These are phyloP conservation scores for Zymoseptoria brevis DNA, from an alignment of 2,329 filamentous ascomycete genomes.

Conservation along the genomic window DNA sequence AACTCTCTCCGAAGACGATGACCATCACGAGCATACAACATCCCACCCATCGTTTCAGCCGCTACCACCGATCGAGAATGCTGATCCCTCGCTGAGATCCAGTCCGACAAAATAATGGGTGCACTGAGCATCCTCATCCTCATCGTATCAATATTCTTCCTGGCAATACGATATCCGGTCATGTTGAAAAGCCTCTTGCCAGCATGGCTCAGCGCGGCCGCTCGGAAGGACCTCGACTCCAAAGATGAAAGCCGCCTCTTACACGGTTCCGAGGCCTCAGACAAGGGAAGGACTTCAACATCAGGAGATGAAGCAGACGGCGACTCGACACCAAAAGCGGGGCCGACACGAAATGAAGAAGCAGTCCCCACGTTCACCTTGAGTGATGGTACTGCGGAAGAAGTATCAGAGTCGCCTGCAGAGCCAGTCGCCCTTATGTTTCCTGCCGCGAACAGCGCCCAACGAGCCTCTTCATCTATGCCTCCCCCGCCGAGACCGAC, in stretches of 20 bases:
- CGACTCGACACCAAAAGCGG: conserved; percentile 28
- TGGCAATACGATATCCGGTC: conserved; percentile 35
- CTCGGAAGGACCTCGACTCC: neutral
- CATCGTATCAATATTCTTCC: conserved; percentile 32
- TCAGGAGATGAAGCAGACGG: conserved; percentile 12
- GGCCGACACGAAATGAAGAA: conserved; percentile 4
- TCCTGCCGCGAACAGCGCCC: conserved; percentile 40
- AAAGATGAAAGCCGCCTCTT: neutral
- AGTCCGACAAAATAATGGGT: conserved; percentile 29
- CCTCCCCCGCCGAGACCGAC: conserved; percentile 28
- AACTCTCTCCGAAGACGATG: neutral
- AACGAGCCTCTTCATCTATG: conserved; percentile 32
- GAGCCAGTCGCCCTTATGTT: conserved; percentile 32
- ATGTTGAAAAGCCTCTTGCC: conserved; percentile 28
- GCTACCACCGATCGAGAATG: conserved; percentile 5
- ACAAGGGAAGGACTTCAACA: neutral
- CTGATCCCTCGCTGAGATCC: conserved; percentile 8
- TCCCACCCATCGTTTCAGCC: neutral
- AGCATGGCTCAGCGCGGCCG: conserved; percentile 19
- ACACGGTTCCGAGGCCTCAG: neutral
- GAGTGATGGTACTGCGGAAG: conserved; percentile 26
- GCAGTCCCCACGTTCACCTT: conserved; percentile 23
- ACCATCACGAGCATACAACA: neutral
- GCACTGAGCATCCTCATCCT: conserved; percentile 34
- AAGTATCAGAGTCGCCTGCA: conserved; percentile 18